Conservation (phyloP, 208 protist species). For the Leishmania gerbilli region DNA sequence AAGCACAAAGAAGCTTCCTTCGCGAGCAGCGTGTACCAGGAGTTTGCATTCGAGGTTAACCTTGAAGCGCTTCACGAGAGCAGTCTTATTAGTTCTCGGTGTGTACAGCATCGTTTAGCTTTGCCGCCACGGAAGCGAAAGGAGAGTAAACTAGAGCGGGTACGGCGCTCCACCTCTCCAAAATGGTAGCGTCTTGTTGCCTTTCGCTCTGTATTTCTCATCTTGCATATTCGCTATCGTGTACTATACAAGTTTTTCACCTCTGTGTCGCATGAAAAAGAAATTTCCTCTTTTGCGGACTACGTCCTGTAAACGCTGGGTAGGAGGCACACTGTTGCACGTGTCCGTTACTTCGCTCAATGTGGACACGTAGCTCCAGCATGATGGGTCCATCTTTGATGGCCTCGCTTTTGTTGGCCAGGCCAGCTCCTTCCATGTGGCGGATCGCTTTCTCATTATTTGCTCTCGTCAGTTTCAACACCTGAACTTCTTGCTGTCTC, state of each 20-base stretch:
- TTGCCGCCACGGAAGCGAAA: conserved; percentile 3
- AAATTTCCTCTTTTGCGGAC: background rate
- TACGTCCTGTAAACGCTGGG: background rate
- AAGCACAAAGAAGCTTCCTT: background rate
- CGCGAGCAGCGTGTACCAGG: background rate
- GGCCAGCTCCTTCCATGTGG: background rate
- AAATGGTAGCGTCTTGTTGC: background rate
- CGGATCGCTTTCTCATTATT: background rate
- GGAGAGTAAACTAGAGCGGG: conserved; percentile 25
- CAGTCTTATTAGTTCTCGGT: background rate
- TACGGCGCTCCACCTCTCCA: conserved; percentile 6
- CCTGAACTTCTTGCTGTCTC: background rate
- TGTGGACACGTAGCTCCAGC: background rate
- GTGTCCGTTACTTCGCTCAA: background rate
- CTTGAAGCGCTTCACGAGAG: background rate
- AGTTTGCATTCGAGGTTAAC: conserved; percentile 21
- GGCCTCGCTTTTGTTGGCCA: background rate
- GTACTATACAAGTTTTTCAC: conserved; percentile 4
- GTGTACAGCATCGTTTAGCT: background rate
- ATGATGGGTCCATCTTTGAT: conserved; percentile 3
- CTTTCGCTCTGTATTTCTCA: background rate
- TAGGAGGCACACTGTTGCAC: background rate
- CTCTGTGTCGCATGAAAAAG: background rate
- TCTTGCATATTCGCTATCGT: background rate
- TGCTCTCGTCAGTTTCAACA: background rate